Evolutionary conservation across 257 asterid species (phyloP), one percentile per base, ranked within the genome.

Genomic region (Solanum neorickii): DNA sequence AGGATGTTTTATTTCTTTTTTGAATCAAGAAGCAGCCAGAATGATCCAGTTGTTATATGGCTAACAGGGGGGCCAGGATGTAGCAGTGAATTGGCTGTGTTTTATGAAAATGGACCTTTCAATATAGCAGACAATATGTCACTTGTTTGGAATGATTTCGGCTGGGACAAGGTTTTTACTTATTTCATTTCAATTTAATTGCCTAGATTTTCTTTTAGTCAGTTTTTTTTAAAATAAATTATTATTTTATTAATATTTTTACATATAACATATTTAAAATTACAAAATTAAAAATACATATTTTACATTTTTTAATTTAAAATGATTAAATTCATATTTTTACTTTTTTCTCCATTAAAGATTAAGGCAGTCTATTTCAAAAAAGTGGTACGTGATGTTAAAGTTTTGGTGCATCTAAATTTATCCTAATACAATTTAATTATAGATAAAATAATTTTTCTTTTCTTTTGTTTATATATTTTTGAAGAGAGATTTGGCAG

Each of bases 1-100:
- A 96, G 98, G 88, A 93, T 96, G 98, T 96, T 96, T 91, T 96
- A 95, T 75, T 92, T 88, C 56, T 94, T 94, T 92, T 95, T 94
- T 42, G 93, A 95, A 86, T 94, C 99, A 9, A 92, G 98, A 82
- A 89, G 16, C 72, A 91, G 73, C 77, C 88, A 80, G 56, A 89
- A 75, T 7, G 96, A 87, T 56, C 98, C 88, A 35, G 65, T 86
- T 9, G 86, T 86, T n/a, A 76, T 86, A 76, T 86, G 86, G 88
- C 72, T 86, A 29, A 86, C 75, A 46, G 86, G 88, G 41, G 88
- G 88, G 10, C 88, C 77, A 59, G 88, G 88, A 11, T 86, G 88
- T 62, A 62, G 85, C 62, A 76, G 85, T 56, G 85, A 56, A 25
- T 9, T 75, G 66, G 85, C 86, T 77, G 82, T 86, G 88, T 56